Evolutionary conservation across 2,329 filamentous ascomycete species (phyloP).

Genomic region (Penicillium sp.): DNA sequence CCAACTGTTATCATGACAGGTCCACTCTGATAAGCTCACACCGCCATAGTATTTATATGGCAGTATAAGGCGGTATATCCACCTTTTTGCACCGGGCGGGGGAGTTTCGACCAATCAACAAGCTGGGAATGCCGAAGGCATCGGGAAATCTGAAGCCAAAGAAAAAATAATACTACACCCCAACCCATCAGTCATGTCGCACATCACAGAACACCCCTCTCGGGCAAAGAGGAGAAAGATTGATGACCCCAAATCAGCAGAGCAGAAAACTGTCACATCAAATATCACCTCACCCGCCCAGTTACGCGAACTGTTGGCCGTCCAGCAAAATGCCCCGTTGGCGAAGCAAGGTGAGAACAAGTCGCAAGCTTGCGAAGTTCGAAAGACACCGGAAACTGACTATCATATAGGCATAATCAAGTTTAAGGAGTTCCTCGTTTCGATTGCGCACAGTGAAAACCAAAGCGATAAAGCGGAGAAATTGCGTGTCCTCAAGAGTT

Average conservation of each 20-base stretch:
- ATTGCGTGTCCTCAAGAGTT: slow-evolving; percentile 45
- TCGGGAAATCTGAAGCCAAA: slow-evolving; percentile 21
- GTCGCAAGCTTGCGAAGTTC: slow-evolving; percentile 14
- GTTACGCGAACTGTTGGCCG: slow-evolving; percentile 63
- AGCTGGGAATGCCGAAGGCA: slow-evolving; percentile 22
- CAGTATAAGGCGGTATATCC: slow-evolving; percentile 4
- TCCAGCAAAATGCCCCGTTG: slow-evolving; percentile 62
- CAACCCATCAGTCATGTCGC: slow-evolving; percentile 31
- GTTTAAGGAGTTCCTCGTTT: slow-evolving; percentile 46
- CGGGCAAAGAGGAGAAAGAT: slow-evolving; percentile 42
- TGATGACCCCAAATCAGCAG: slow-evolving; percentile 20
- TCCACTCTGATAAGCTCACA: not conserved
- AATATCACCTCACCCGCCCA: slow-evolving; percentile 55
- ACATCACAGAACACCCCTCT: slow-evolving; percentile 33
- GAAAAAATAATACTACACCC: slow-evolving; percentile 19
- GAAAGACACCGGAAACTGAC: slow-evolving; percentile 7
- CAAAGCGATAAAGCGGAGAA: slow-evolving; percentile 39
- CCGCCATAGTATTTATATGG: not conserved
- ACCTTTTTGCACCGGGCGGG: slow-evolving; percentile 7
- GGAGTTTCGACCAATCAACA: slow-evolving; percentile 17
- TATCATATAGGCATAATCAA: slow-evolving; percentile 36
- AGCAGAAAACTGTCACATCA: slow-evolving; percentile 12
- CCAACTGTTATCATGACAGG: not conserved
- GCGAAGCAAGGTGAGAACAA: slow-evolving; percentile 63
- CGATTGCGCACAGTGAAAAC: slow-evolving; percentile 37